Evolutionary conservation across 495 filamentous ascomycete species (phyloP).

Genomic region (Xylaria intraflava): DNA sequence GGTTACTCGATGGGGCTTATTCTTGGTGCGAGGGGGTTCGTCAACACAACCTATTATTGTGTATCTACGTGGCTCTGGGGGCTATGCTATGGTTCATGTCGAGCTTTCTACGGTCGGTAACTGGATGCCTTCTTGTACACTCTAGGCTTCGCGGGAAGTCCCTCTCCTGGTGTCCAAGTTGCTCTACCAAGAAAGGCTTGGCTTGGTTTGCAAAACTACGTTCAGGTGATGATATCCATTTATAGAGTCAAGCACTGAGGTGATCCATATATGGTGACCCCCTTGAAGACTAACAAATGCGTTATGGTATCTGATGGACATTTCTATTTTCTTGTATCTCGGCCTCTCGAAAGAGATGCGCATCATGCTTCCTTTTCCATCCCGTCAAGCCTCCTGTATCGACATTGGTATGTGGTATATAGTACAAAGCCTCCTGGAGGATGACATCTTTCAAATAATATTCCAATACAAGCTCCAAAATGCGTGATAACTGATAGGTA

Average conservation of each 20-base stretch:
- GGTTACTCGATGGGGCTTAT: constrained; percentile 99
- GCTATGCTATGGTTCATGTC: constrained; percentile 10
- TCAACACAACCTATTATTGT: constrained; percentile 25
- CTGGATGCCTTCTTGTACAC: constrained; percentile 21
- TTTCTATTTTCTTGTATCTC: constrained; percentile 3
- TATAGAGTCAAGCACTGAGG: constrained; percentile 99
- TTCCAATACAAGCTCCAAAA: not conserved
- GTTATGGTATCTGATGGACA: constrained; percentile 92
- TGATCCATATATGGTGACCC: constrained; percentile 48
- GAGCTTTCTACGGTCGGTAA: not conserved
- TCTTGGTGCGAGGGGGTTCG: constrained; percentile 92
- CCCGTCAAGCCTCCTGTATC: not conserved
- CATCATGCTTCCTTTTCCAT: not conserved
- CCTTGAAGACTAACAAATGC: constrained; percentile 62
- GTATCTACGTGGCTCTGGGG: constrained; percentile 26
- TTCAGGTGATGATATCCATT: constrained; percentile 92
- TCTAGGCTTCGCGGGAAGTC: constrained; percentile 46
- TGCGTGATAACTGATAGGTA: not conserved
- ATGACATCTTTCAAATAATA: not conserved
- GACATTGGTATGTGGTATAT: not conserved
- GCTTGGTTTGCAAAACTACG: constrained; percentile 30
- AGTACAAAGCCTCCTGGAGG: not conserved
- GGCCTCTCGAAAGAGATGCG: not conserved
- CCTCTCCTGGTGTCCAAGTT: constrained; percentile 28
- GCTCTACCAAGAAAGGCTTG: not conserved